Evolutionary conservation across 495 filamentous ascomycete genomes (phyloP).

Genomic region (Apodospora peruviana): DNA sequence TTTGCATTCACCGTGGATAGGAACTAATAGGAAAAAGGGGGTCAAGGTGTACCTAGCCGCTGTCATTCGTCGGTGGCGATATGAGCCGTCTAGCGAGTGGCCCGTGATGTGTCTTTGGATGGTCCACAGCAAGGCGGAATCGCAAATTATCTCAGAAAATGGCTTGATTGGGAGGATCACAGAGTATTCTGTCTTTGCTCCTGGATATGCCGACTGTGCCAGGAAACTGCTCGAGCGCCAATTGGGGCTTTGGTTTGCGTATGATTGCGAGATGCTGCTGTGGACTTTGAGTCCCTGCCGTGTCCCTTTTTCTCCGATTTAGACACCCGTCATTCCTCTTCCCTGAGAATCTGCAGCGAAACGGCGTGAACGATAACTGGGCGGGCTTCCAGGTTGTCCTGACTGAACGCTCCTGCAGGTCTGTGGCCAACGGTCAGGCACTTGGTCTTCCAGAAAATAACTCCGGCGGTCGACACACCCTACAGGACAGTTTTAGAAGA

Average conservation of each 20-base stretch:
- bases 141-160: neutral
- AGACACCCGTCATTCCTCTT: neutral
- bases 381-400: neutral
- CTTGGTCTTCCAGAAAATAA: neutral
- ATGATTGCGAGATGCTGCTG: neutral
- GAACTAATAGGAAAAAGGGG: neutral
- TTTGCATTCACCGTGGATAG: neutral
- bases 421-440: neutral
- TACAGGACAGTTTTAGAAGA: neutral
- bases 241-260: constrained; percentile 1
- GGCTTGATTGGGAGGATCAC: neutral
- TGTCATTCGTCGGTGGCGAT: neutral
- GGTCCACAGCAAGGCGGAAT: neutral
- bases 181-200: neutral
- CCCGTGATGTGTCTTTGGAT: neutral
- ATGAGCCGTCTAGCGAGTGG: neutral
- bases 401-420: neutral
- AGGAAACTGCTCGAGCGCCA: constrained; percentile 2
- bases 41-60: neutral
- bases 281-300: neutral
- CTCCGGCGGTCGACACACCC: neutral
- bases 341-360: neutral
- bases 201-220: constrained; percentile 1
- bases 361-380: constrained; percentile 5
- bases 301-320: neutral